These are phyloP conservation scores for Magnolia sinica DNA, from an alignment of 164 flowering plant species.

Conservation along the genomic window DNA sequence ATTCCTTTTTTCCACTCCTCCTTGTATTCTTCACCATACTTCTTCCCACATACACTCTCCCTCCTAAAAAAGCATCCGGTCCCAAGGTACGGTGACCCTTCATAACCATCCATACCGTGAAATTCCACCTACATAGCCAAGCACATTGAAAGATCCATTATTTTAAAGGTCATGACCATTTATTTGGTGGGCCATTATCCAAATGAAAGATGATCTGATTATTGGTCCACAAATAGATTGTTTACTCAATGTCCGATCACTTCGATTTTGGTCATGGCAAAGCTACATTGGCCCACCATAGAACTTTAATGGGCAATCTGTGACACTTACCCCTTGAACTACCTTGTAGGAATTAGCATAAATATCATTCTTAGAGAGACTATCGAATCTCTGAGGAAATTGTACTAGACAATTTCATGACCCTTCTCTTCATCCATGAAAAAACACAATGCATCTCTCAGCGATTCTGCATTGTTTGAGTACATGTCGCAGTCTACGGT, in stretches of 20 bases:
- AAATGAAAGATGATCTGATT: background rate
- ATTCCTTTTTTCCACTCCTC: conserved; percentile 10
- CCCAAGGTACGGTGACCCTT: conserved; percentile 34
- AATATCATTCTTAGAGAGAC: conserved; percentile 24
- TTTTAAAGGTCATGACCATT: background rate
- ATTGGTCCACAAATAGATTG: background rate
- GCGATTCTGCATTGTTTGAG: conserved; percentile 32
- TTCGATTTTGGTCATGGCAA: background rate
- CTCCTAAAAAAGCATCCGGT: conserved; percentile 44
- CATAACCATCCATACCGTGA: conserved; percentile 25
- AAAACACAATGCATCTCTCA: conserved; percentile 36
- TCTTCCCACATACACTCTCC: conserved; percentile 26
- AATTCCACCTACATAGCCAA: conserved; percentile 19
- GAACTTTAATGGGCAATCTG: background rate
- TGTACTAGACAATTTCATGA: conserved; percentile 34
- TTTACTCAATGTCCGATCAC: background rate
- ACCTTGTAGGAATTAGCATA: conserved; percentile 6
- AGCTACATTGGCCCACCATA: background rate
- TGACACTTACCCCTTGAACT: background rate
- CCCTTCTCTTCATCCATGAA: conserved; percentile 38
- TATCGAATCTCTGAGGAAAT: conserved; percentile 28
- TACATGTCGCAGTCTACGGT: conserved; percentile 47
- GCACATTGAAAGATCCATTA: background rate
- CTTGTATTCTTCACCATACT: conserved; percentile 13
- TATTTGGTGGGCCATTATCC: too few relatives aligned